These are phyloP conservation scores for Cordyceps cicadae DNA, from an alignment of 2,329 filamentous ascomycete species.

Conservation along the genomic window DNA sequence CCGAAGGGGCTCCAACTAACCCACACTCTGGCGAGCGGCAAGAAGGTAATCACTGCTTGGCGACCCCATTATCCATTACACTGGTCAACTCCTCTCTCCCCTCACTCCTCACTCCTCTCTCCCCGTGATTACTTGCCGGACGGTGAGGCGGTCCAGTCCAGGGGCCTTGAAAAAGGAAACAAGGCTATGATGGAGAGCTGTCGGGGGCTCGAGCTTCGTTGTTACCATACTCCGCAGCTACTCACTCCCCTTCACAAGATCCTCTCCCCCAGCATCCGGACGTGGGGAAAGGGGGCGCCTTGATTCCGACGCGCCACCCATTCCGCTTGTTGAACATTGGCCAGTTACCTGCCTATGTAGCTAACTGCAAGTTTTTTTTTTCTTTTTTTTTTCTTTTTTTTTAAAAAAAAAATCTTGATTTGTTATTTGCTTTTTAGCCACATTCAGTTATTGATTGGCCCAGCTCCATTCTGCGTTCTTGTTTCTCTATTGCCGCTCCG, in stretches of 20 bases:
- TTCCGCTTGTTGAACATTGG: not conserved
- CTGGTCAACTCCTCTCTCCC: too few relatives aligned
- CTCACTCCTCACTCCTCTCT: too few relatives aligned
- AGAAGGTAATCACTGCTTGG: not conserved
- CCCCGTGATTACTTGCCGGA: not conserved
- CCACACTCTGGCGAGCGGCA: not conserved
- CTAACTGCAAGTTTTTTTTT: not conserved
- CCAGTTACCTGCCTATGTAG: not conserved
- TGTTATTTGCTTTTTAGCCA: not conserved
- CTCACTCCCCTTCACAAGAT: too few relatives aligned
- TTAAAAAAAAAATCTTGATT: too few relatives aligned
- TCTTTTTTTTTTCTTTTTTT: too few relatives aligned
- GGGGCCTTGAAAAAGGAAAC: not conserved
- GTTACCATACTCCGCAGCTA: too few relatives aligned
- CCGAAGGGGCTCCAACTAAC: too few relatives aligned
- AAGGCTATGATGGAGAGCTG: not conserved
- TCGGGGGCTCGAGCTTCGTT: not conserved
- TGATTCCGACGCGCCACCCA: not conserved
- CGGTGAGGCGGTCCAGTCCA: not conserved
- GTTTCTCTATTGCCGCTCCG: not conserved
- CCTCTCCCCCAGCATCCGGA: too few relatives aligned
- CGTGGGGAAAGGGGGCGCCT: not conserved
- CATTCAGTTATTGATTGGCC: too few relatives aligned
- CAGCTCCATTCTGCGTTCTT: too few relatives aligned
- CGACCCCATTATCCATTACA: not conserved